phyloP scores from a whole-genome alignment of 192 early-diverging fungal species.

The Glomus cerebriforme region DNA sequence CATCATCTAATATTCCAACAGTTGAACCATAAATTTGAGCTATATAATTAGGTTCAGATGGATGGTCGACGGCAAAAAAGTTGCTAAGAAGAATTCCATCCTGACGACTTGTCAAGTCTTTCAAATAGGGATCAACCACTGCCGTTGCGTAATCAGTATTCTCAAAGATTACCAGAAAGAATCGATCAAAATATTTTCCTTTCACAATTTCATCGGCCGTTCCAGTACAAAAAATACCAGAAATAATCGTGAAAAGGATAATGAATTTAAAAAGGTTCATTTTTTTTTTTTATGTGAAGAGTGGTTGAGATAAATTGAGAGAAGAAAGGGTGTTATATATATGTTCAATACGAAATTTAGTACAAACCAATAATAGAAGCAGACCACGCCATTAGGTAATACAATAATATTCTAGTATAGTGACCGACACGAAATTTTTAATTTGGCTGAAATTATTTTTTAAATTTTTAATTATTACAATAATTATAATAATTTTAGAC shows the following conservation, averaged over 20 bases:
- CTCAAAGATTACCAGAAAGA: slow-evolving; percentile 24
- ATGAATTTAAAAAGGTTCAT: not conserved
- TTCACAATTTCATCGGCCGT: not conserved
- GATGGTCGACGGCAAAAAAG: slow-evolving; percentile 18
- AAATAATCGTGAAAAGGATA: not conserved
- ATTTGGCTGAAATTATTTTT: too few relatives aligned
- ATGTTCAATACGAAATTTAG: too few relatives aligned
- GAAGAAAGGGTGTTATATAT: too few relatives aligned
- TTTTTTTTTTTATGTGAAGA: too few relatives aligned
- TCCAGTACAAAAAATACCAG: not conserved
- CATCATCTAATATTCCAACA: slow-evolving; percentile 35
- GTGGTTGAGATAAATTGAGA: too few relatives aligned
- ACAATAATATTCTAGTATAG: too few relatives aligned
- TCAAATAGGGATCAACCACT: not conserved
- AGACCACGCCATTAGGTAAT: too few relatives aligned
- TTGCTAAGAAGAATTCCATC: slow-evolving; percentile 2
- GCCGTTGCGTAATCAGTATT: slow-evolving; percentile 2
- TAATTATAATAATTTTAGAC: too few relatives aligned
- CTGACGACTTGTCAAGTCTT: not conserved
- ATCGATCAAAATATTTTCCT: slow-evolving; percentile 30
- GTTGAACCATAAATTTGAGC: slow-evolving; percentile 32
- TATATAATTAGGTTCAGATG: slow-evolving; percentile 25
- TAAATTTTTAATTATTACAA: too few relatives aligned
- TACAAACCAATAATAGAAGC: too few relatives aligned
- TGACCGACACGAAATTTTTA: too few relatives aligned